phyloP scores from a whole-genome alignment of 225 moss, liverwort and hornwort species.

The Ulota crispa region DNA sequence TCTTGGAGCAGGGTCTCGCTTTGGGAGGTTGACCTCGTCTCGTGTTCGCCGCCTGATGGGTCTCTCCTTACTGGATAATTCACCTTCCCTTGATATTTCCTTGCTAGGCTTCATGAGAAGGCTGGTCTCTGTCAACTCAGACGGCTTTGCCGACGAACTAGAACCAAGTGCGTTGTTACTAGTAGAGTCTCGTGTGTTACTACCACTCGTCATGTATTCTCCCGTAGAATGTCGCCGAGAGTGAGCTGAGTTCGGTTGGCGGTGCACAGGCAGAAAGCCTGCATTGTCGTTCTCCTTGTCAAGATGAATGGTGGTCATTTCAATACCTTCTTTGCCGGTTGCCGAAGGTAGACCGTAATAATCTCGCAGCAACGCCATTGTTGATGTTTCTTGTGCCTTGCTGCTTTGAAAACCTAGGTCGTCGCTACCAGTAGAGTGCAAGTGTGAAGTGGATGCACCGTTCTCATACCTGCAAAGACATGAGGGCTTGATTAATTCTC shows the following conservation, averaged over 20 bases:
- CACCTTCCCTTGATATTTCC: conserved; percentile 43
- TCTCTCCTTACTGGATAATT: conserved; percentile 55
- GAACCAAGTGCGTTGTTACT: conserved; percentile 34
- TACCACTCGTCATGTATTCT: conserved; percentile 35
- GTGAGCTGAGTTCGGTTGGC: conserved; percentile 24
- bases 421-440: conserved; percentile 24
- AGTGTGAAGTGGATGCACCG: conserved; percentile 13
- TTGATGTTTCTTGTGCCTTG: conserved; percentile 62
- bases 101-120: conserved; percentile 44
- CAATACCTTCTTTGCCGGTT: conserved; percentile 67
- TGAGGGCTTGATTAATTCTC: conserved; percentile 4
- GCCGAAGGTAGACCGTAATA: conserved; percentile 79
- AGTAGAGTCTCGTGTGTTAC: conserved; percentile 41
- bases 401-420: conserved; percentile 19
- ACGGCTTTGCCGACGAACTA: conserved; percentile 27
- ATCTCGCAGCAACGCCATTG: conserved; percentile 89
- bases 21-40: conserved; percentile 41
- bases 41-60: conserved; percentile 69
- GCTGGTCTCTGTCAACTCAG: conserved; percentile 36
- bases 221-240: conserved; percentile 34
- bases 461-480: conserved; percentile 9
- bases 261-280: conserved; percentile 38
- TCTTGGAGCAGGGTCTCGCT: conserved; percentile 46
- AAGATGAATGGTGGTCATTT: conserved; percentile 83
- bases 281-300: conserved; percentile 67